Base-by-base conservation (phyloP, 768 basidiomycete species). In the Tremella yokohamensis region DNA sequence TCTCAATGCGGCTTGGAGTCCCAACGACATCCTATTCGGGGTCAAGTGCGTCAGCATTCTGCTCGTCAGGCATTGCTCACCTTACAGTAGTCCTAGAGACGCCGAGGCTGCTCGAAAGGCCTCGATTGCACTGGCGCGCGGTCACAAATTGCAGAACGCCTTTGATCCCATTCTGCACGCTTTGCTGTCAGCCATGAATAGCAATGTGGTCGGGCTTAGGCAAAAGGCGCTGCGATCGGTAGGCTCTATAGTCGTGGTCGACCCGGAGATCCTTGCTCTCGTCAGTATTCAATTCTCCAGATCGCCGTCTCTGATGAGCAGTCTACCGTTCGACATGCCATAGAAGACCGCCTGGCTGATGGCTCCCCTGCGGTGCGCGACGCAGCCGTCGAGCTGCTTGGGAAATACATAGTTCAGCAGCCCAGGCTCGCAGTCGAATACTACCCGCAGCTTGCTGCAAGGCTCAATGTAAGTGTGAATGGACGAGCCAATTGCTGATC, bases 351-450 rank as follows among this genome's bases (percentile, higher is more conserved):
- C 70, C 82, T 99, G 13, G 80, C 88, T 1, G 96, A 99, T 66
- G 87, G 83, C 62, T 98, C 96, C 0, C 87, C 96, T 0, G 88
- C 89, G 16, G 96, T 99, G 7, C 88, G 96, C 11, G 96, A 99
- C 73, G 91, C 92, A 3, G 92, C 94, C 4, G 89, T 99, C 13
- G 96, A 98, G 70, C 79, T 99, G 57, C 89, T 98, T 57, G 96
- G 96, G n/a, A 94, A 91, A 78, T 94, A 98, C 69, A 86, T 98
- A 80, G 84, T 92, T 37, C 87, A 90, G 60, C 85, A 87, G 0
- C 89, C 90, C 0, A 85, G 86, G 55, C 85, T 98, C n/a, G 90
- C 89, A 0, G 83, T 83, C 2, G 85, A 92, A 66, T 98, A 98
- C 78, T 94, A 93, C 68, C 81, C 82, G 48, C 85, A 85, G 74